phyloP scores from a whole-genome alignment of 1,284 basidiomycete species.

The Grifola frondosa region DNA sequence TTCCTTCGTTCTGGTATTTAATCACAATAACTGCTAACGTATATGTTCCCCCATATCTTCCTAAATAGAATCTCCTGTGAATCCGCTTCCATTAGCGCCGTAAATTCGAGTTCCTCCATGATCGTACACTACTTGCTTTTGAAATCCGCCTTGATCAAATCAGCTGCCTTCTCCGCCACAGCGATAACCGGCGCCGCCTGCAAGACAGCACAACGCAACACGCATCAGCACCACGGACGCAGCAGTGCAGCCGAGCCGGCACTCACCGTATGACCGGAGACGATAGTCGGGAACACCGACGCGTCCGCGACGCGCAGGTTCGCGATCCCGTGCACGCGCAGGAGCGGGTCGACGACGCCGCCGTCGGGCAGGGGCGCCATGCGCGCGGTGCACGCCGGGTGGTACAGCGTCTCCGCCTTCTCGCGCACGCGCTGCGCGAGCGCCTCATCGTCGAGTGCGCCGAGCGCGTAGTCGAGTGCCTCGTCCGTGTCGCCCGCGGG shows the following conservation, averaged over 20 bases:
- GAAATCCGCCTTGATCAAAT: constrained; percentile 48
- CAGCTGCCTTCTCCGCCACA: constrained; percentile 62
- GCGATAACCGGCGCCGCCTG: constrained; percentile 61
- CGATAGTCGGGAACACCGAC: constrained; percentile 55
- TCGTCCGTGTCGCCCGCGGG: constrained; percentile 23
- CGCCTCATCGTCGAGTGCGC: constrained; percentile 29
- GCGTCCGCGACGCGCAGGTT: constrained; percentile 60
- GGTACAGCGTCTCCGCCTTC: constrained; percentile 58
- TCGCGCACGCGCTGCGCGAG: constrained; percentile 39
- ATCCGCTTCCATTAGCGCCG: no score
- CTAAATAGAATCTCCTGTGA: no score
- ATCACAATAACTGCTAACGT: no score
- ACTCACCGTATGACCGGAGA: constrained; percentile 63
- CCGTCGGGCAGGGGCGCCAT: constrained; percentile 52
- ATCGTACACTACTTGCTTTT: no score
- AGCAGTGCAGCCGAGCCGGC: not conserved
- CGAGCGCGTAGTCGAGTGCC: constrained; percentile 29
- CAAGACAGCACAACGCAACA: constrained; percentile 1
- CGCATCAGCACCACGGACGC: not conserved
- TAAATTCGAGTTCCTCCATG: no score
- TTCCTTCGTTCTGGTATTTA: no score
- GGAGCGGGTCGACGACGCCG: constrained; percentile 39
- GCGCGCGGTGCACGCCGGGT: constrained; percentile 56
- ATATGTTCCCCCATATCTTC: no score
- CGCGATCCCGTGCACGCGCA: constrained; percentile 39